Evolutionary conservation across 805 yeast genomes (phyloP).

Genomic region (Zygosaccharomyces siamensis): DNA sequence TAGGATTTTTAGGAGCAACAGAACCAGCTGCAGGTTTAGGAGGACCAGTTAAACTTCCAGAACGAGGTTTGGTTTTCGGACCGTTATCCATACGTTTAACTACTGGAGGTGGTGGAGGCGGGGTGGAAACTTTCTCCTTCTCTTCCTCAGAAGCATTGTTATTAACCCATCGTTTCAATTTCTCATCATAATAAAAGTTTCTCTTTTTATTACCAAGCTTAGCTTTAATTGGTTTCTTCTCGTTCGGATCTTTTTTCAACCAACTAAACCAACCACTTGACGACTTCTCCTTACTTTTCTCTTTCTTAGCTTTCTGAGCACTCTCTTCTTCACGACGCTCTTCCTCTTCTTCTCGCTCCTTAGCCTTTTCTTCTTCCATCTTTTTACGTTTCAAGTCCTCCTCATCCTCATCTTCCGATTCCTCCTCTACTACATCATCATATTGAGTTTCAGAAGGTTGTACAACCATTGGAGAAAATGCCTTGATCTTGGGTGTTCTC

Average conservation of each 20-base stretch:
- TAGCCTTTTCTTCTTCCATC: constrained; percentile 20
- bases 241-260: constrained; percentile 56
- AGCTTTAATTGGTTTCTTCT: constrained; percentile 74
- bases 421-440: constrained; percentile 43
- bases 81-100: constrained; percentile 36
- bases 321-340: constrained; percentile 24
- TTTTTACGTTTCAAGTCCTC: constrained; percentile 23
- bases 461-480: constrained; percentile 17
- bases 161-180: constrained; percentile 82
- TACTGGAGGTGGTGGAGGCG: constrained; percentile 60
- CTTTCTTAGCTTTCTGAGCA: constrained; percentile 20
- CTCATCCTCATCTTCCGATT: constrained; percentile 38
- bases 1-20: constrained; percentile 33
- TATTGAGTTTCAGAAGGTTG: constrained; percentile 41
- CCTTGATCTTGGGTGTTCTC: constrained; percentile 20
- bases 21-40: constrained; percentile 25
- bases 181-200: constrained; percentile 73
- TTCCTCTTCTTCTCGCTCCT: constrained; percentile 24
- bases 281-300: constrained; percentile 10
- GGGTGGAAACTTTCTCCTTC: constrained; percentile 49
- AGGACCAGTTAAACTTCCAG: constrained; percentile 19
- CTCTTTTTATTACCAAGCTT: constrained; percentile 73
- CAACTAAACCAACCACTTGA: constrained; percentile 53
- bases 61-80: constrained; percentile 37
- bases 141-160: constrained; percentile 63